Evolutionary conservation across 768 basidiomycete genomes (phyloP).

Genomic region (Galerina marginata): DNA sequence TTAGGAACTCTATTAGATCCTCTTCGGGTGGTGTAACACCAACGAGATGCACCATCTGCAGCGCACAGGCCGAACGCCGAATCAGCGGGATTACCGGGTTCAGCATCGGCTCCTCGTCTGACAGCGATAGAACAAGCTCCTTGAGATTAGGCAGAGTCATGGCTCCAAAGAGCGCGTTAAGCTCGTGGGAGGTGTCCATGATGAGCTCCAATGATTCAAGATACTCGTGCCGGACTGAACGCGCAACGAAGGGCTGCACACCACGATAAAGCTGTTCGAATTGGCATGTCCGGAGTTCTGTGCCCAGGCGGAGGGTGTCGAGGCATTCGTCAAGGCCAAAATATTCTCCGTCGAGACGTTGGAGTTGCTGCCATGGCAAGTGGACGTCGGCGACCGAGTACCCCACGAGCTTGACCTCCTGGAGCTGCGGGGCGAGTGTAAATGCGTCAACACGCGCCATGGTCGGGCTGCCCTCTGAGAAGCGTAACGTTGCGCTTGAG

Average conservation of each 20-base stretch:
- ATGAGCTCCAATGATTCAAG: slow-evolving; percentile 24
- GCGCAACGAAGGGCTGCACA: slow-evolving; percentile 7
- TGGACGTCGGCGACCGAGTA: slow-evolving; percentile 22
- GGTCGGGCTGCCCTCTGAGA: slow-evolving; percentile 21
- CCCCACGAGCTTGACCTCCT: slow-evolving; percentile 23
- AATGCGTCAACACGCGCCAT: slow-evolving; percentile 21
- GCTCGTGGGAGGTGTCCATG: slow-evolving; percentile 17
- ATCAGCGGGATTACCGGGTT: slow-evolving; percentile 17
- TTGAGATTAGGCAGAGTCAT: slow-evolving; percentile 22
- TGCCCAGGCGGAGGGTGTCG: slow-evolving; percentile 21
- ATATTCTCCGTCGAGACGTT: slow-evolving; percentile 22
- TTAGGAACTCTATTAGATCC: slow-evolving; percentile 18
- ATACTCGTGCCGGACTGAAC: slow-evolving; percentile 16
- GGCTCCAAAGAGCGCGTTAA: slow-evolving; percentile 17
- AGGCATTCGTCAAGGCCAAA: slow-evolving; percentile 23
- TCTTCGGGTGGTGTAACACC: slow-evolving; percentile 24
- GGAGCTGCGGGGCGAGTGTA: slow-evolving; percentile 19
- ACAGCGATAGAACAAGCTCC: slow-evolving; percentile 23
- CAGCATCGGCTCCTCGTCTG: slow-evolving; percentile 19
- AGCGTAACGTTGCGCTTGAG: slow-evolving; percentile 21
- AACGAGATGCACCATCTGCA: slow-evolving; percentile 25
- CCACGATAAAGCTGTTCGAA: slow-evolving; percentile 24
- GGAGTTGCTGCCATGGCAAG: slow-evolving; percentile 25
- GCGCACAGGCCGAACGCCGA: slow-evolving; percentile 17
- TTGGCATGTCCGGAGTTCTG: slow-evolving; percentile 16